Evolutionary conservation across 768 basidiomycete genomes (phyloP).

Genomic region (Phanerochaete carnosa): DNA sequence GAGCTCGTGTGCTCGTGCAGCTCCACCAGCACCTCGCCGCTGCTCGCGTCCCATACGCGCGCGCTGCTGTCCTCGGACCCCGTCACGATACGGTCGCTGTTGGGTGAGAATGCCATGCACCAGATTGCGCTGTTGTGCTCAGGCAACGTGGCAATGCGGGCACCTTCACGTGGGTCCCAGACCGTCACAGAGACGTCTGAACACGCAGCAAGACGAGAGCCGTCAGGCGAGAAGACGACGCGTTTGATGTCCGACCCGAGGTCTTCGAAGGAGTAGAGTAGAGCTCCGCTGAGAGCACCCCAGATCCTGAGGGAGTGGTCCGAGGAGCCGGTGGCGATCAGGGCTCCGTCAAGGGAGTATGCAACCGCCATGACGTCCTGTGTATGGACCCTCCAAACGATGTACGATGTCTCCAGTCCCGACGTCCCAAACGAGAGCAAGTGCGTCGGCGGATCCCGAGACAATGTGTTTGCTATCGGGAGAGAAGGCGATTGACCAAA

Average conservation of each 20-base stretch:
- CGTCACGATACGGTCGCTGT: constrained; percentile 17
- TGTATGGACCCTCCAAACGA: constrained; percentile 8
- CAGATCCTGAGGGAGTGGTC: constrained; percentile 22
- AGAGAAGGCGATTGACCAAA: constrained; percentile 22
- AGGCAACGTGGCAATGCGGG: neutral
- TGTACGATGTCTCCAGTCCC: constrained; percentile 6
- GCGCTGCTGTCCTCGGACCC: constrained; percentile 19
- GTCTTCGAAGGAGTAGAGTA: neutral
- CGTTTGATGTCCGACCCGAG: constrained; percentile 6
- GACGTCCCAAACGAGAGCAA: constrained; percentile 19
- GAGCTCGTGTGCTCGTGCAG: constrained; percentile 15
- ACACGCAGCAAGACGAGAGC: constrained; percentile 13
- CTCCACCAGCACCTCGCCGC: constrained; percentile 10
- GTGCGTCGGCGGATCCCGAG: constrained; percentile 18
- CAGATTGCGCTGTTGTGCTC: constrained; percentile 17
- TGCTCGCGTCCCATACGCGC: constrained; percentile 22
- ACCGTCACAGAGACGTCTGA: constrained; percentile 1
- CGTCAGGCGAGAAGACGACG: constrained; percentile 20
- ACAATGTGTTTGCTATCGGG: constrained; percentile 21
- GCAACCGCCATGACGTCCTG: constrained; percentile 15
- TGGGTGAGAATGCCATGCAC: constrained; percentile 16
- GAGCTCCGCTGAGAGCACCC: constrained; percentile 15
- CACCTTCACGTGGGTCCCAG: constrained; percentile 12
- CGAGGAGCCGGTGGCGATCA: constrained; percentile 18
- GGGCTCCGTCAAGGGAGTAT: constrained; percentile 22